phyloP scores from a whole-genome alignment of 768 basidiomycete species.

The Russula dissimulans region DNA sequence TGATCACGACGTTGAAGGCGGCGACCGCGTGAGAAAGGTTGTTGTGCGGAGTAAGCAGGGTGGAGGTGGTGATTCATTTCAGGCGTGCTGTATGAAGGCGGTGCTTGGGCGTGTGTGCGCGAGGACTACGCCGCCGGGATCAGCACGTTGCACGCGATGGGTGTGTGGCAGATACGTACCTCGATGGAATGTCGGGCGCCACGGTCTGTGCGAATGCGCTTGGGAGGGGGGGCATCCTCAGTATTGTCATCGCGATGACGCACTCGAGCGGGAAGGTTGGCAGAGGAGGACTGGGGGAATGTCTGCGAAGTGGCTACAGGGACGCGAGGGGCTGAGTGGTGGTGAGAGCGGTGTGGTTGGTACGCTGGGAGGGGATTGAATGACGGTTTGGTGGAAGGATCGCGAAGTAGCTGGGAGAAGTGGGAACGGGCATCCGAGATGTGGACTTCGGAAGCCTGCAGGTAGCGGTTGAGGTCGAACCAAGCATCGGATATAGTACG shows the following conservation, averaged over 20 bases:
- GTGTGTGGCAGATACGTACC: conserved; percentile 20
- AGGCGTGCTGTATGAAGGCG: conserved; percentile 18
- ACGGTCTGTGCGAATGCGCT: conserved; percentile 36
- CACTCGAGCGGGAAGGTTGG: conserved; percentile 29
- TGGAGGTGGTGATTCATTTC: conserved; percentile 21
- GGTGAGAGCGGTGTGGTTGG: conserved; percentile 10
- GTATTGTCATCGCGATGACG: conserved; percentile 38
- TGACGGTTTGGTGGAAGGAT: conserved; percentile 12
- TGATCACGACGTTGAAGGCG: conserved; percentile 17
- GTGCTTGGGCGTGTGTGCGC: conserved; percentile 20
- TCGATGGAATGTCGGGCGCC: conserved; percentile 26
- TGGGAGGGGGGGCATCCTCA: conserved; percentile 40
- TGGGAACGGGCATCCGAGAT: conserved; percentile 15
- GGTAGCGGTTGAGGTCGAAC: conserved; percentile 18
- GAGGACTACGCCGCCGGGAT: conserved; percentile 16
- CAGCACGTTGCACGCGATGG: neutral
- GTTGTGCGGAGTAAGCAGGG: conserved; percentile 22
- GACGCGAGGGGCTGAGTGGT: neutral
- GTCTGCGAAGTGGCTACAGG: conserved; percentile 20
- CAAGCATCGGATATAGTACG: conserved; percentile 17
- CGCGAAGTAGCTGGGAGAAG: conserved; percentile 17
- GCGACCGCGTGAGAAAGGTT: conserved; percentile 20
- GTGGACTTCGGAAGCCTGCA: conserved; percentile 14
- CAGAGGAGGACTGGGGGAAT: conserved; percentile 33
- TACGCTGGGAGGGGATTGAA: conserved; percentile 12